A percentile compares a stretch with the other conserved stretches of the same genome.
Evolutionary conservation across 2,329 filamentous ascomycete species (phyloP).

Genomic region (Talaromyces sp.): DNA sequence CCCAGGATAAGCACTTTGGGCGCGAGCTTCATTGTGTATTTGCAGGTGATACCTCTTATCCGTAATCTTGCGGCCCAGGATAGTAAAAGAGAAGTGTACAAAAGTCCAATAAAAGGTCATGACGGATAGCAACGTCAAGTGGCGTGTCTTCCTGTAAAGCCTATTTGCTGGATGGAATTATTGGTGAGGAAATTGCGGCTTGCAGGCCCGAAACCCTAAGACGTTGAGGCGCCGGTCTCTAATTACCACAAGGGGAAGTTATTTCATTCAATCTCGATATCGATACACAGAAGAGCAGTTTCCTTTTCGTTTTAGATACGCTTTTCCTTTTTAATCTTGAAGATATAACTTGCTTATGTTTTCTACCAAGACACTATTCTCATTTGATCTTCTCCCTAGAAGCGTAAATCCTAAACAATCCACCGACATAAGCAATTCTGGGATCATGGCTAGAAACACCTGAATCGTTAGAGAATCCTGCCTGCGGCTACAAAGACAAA

Average conservation of each 20-base stretch:
- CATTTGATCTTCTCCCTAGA: no score
- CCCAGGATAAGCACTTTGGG: slow-evolving; percentile 66
- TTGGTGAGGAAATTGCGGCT: background rate
- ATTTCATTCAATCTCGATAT: background rate
- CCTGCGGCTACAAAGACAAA: no score
- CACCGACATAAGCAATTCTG: background rate
- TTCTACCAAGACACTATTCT: background rate
- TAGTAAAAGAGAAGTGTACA: no score
- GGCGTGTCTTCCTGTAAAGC: background rate
- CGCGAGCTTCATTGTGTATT: background rate
- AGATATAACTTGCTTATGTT: background rate
- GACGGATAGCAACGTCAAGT: background rate
- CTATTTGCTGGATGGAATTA: background rate
- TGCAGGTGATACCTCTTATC: no score
- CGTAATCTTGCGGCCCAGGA: no score
- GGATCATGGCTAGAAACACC: background rate
- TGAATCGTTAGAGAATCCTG: no score
- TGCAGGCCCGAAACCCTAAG: background rate
- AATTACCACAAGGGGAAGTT: background rate
- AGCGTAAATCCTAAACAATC: no score
- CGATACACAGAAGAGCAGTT: background rate
- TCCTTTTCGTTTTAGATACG: background rate
- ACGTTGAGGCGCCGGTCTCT: background rate
- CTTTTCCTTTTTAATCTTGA: background rate
- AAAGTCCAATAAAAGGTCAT: background rate